These are phyloP conservation scores for Blastobotrys arbuscula DNA, from an alignment of 1,139 yeast species.

Conservation along the genomic window DNA sequence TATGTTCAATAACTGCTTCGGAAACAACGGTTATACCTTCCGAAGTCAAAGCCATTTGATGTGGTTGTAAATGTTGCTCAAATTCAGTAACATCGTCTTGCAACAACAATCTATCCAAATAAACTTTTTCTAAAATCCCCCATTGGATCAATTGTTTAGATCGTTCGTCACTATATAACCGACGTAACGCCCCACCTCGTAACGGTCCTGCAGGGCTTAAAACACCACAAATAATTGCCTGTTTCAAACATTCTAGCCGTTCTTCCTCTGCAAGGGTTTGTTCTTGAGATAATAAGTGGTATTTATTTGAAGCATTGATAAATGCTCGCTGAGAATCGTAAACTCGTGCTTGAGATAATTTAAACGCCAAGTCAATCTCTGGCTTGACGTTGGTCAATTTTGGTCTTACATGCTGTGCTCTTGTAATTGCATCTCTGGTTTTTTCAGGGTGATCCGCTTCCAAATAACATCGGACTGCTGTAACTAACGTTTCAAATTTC, in stretches of 20 bases:
- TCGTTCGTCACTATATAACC: conserved; percentile 32
- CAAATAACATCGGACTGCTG: conserved; percentile 30
- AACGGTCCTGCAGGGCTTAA: conserved; percentile 36
- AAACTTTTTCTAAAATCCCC: conserved; percentile 29
- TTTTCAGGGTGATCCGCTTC: conserved; percentile 32
- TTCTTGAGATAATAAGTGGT: conserved; percentile 31
- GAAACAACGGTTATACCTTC: conserved; percentile 33
- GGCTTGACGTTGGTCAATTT: conserved; percentile 16
- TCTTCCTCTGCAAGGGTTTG: conserved; percentile 29
- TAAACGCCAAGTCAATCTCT: conserved; percentile 27
- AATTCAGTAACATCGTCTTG: conserved; percentile 29
- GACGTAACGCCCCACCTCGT: conserved; percentile 30
- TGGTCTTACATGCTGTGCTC: conserved; percentile 29
- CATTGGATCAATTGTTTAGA: conserved; percentile 23
- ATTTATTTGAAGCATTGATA: conserved; percentile 33
- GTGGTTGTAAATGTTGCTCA: conserved; percentile 25
- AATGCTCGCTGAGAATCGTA: conserved; percentile 31
- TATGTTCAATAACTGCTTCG: conserved; percentile 35
- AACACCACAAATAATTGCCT: conserved; percentile 32
- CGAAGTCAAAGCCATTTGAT: conserved; percentile 26
- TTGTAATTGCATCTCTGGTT: conserved; percentile 31
- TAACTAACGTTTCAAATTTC: conserved; percentile 28
- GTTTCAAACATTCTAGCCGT: conserved; percentile 28
- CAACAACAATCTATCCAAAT: conserved; percentile 28
- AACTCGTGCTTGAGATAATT: conserved; percentile 33